Evolutionary conservation across 306 rosid species (phyloP).

Genomic region (Mimosa bimucronata): DNA sequence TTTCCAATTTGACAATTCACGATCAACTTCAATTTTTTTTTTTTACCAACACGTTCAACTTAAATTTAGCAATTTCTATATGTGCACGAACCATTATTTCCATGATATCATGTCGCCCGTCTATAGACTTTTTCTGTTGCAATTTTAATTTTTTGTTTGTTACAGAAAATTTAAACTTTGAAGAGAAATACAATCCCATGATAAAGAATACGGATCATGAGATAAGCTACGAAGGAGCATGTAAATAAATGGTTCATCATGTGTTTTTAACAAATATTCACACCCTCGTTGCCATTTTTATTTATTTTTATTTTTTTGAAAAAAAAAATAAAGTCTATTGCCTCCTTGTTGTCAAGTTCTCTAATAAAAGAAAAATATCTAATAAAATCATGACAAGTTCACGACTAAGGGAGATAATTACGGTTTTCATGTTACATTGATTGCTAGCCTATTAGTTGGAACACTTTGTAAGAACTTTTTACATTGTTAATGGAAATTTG

Average conservation of each 20-base stretch:
- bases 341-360: background rate
- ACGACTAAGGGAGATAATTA: background rate
- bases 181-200: background rate
- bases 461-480: too few relatives aligned
- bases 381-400: background rate
- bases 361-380: background rate
- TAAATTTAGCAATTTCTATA: constrained; percentile 4
- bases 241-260: too few relatives aligned
- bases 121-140: background rate
- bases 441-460: background rate
- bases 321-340: background rate
- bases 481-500: too few relatives aligned
- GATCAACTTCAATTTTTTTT: too few relatives aligned
- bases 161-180: background rate
- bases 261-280: too few relatives aligned
- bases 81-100: constrained; percentile 6
- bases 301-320: background rate
- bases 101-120: background rate
- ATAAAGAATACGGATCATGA: background rate
- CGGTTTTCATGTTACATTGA: background rate
- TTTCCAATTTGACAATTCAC: constrained; percentile 11
- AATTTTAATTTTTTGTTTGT: background rate
- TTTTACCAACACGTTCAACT: too few relatives aligned
- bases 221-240: too few relatives aligned
- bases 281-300: background rate